Conservation (phyloP, 129 eudicot species). For the Erigeron canadensis region DNA sequence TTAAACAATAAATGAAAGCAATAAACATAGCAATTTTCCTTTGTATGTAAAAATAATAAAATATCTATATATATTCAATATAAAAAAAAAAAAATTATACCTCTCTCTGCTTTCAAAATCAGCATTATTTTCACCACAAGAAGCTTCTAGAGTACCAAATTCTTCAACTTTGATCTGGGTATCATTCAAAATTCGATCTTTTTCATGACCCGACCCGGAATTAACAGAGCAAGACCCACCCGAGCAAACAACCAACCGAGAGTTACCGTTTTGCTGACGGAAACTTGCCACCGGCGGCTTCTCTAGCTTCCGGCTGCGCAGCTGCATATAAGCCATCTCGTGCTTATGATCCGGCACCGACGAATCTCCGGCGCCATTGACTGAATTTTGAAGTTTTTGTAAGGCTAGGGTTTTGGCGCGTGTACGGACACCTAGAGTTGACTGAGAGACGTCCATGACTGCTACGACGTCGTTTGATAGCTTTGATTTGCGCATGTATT, state of each 20-base stretch:
- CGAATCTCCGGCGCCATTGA: neutral
- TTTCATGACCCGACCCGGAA: constrained; percentile 10
- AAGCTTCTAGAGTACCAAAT: constrained; percentile 45
- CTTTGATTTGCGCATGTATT: constrained; percentile 62
- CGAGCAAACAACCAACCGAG: constrained; percentile 1
- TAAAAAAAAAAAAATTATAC: constrained; percentile 32
- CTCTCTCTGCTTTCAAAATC: constrained; percentile 69
- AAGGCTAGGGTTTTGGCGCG: constrained; percentile 91
- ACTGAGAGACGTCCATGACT: constrained; percentile 48
- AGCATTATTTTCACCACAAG: constrained; percentile 70
- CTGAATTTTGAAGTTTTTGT: constrained; percentile 40
- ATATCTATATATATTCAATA: neutral
- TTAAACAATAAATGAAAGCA: neutral
- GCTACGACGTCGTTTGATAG: constrained; percentile 41
- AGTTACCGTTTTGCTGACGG: constrained; percentile 21
- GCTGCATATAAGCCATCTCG: constrained; percentile 59
- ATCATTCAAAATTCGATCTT: constrained; percentile 19
- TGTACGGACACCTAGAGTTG: constrained; percentile 69
- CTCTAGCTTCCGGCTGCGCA: constrained; percentile 69
- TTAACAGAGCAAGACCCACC: constrained; percentile 30
- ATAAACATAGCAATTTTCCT: constrained; percentile 29
- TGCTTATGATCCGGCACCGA: constrained; percentile 14
- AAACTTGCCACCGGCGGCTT: constrained; percentile 37
- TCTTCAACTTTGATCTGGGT: constrained; percentile 17
- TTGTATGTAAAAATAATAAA: neutral